phyloP scores from a whole-genome alignment of 257 asterid species.

The Thymus quinquecostatus region DNA sequence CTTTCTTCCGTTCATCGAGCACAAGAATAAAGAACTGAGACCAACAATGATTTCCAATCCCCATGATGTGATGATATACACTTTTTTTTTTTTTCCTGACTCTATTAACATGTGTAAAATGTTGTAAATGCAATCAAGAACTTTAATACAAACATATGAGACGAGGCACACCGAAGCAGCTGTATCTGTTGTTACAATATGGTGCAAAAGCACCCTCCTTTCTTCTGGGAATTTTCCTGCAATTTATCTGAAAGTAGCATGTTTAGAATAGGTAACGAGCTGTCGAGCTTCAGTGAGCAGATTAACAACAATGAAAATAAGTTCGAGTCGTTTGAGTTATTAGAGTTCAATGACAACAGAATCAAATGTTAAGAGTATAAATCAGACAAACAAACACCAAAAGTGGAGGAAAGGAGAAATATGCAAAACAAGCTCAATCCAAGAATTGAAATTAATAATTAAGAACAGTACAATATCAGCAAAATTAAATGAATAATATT shows the following conservation, averaged over 20 bases:
- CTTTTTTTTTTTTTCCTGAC: constrained; percentile 32
- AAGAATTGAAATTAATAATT: not conserved
- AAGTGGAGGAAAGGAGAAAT: not conserved
- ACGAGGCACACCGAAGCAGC: constrained; percentile 31
- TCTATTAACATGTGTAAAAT: constrained; percentile 41
- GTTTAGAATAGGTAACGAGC: constrained; percentile 9
- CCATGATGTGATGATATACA: constrained; percentile 13
- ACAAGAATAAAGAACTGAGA: constrained; percentile 29
- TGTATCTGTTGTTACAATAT: constrained; percentile 50
- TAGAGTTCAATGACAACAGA: not conserved
- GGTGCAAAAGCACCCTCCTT: constrained; percentile 70
- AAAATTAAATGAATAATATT: not conserved
- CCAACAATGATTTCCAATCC: constrained; percentile 16
- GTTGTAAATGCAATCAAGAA: constrained; percentile 37
- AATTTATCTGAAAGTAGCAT: constrained; percentile 53
- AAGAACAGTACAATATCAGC: not conserved
- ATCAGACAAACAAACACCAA: not conserved
- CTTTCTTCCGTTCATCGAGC: constrained; percentile 3
- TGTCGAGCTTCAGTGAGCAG: not conserved
- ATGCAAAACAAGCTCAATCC: not conserved
- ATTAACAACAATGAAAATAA: not conserved
- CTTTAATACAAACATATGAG: constrained; percentile 36
- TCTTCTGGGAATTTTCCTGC: constrained; percentile 60
- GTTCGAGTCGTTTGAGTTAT: not conserved
- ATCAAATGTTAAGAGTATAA: not conserved